Percentiles rank a stretch among this genome's conserved stretches.
phyloP scores from a whole-genome alignment of 345 rosid genomes.

The Gossypium mustelinum region DNA sequence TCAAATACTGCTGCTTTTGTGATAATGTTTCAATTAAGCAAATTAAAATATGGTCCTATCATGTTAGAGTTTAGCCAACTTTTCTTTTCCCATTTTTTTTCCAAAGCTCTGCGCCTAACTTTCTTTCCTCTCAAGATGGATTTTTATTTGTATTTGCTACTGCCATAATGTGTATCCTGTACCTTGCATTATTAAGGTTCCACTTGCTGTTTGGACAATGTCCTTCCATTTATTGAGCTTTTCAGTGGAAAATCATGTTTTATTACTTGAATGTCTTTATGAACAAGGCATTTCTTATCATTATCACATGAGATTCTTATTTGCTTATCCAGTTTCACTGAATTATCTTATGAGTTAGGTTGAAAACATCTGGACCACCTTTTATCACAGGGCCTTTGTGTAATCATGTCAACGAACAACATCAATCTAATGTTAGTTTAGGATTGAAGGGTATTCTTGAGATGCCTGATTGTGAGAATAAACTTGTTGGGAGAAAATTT shows the following conservation, averaged over 20 bases:
- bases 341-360: conserved; percentile 8
- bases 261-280: background rate
- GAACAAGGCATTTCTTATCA: background rate
- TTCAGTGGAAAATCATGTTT: background rate
- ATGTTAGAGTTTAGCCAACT: background rate
- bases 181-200: background rate
- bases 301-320: conserved; percentile 8
- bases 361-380: conserved; percentile 10
- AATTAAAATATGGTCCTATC: background rate
- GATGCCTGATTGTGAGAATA: conserved; percentile 31
- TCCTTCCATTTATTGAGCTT: background rate
- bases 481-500: conserved; percentile 29
- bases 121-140: background rate
- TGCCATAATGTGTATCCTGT: background rate
- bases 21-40: conserved; percentile 6
- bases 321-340: background rate
- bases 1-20: background rate
- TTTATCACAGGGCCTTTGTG: background rate
- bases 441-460: conserved; percentile 63
- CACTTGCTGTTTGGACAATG: background rate
- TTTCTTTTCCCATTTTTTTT: background rate
- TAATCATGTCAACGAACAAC: conserved; percentile 17
- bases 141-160: background rate
- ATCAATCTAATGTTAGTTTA: conserved; percentile 29
- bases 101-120: background rate